These are phyloP conservation scores for Pyrenophora teres DNA, from an alignment of 2,329 filamentous ascomycete species.

Conservation along the genomic window DNA sequence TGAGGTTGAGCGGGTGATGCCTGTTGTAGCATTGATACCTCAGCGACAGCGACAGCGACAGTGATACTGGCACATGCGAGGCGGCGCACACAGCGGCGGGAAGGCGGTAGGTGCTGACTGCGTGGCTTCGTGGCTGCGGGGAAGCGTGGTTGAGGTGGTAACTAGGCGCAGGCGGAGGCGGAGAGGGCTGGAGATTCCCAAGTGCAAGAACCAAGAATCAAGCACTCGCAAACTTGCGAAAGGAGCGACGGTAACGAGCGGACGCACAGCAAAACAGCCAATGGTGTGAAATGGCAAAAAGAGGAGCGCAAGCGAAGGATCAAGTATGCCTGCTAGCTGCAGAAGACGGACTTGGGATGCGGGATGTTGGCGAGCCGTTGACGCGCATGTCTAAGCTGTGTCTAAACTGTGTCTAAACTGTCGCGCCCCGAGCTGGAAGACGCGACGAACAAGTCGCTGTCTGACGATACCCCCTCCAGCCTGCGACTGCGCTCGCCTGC, in stretches of 20 bases:
- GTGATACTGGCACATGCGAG: constrained; percentile 9
- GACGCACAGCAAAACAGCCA: constrained; percentile 16
- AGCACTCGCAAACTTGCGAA: neutral
- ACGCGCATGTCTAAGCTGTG: neutral
- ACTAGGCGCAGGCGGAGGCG: constrained; percentile 3
- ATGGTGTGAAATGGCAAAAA: constrained; percentile 14
- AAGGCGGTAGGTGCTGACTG: constrained; percentile 13
- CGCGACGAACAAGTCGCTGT: neutral
- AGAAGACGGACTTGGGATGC: constrained; percentile 15
- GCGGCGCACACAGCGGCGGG: constrained; percentile 18
- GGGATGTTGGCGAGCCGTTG: constrained; percentile 11
- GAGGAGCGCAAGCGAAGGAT: constrained; percentile 17
- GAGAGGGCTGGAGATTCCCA: constrained; percentile 11
- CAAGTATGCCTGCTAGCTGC: constrained; percentile 4
- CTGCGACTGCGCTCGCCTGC: constrained; percentile 3
- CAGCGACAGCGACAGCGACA: neutral
- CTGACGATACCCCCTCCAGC: neutral
- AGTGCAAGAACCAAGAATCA: neutral
- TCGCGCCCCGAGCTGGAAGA: neutral
- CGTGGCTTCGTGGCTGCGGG: constrained; percentile 14
- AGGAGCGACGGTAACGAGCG: constrained; percentile 14
- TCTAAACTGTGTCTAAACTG: neutral
- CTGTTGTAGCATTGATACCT: constrained; percentile 36
- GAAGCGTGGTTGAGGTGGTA: constrained; percentile 15
- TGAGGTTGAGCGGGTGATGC: constrained; percentile 29